Conservation (phyloP, 2,329 filamentous ascomycete genomes). For the Diaporthe australafricana region DNA sequence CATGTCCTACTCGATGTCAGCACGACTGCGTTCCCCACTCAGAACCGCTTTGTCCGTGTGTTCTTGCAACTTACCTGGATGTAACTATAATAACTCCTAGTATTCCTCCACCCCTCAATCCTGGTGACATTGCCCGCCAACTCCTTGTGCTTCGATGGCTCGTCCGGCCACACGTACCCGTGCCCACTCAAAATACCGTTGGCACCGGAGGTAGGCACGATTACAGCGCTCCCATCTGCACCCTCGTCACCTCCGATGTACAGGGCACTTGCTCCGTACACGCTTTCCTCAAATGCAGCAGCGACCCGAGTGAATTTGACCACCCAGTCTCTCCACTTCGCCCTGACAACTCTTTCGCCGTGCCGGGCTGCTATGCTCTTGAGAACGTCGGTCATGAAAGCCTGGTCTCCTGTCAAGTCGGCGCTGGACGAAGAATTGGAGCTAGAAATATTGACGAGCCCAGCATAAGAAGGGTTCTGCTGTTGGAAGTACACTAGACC, state of each 20-base stretch:
- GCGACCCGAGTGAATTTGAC: slow-evolving; percentile 92
- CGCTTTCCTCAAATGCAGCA: slow-evolving; percentile 93
- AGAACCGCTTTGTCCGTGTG: slow-evolving; percentile 46
- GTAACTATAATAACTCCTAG: slow-evolving; percentile 93
- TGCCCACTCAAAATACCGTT: slow-evolving; percentile 71
- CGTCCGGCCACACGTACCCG: slow-evolving; percentile 95
- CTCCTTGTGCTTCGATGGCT: slow-evolving; percentile 82
- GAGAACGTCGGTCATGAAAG: slow-evolving; percentile 89
- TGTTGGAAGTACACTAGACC: slow-evolving; percentile 90
- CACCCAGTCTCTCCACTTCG: slow-evolving; percentile 96
- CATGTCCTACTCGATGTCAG: slow-evolving; percentile 65
- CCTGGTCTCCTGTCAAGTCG: slow-evolving; percentile 86
- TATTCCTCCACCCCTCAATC: slow-evolving; percentile 97
- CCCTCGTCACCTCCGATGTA: slow-evolving; percentile 84
- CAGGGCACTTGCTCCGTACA: slow-evolving; percentile 92
- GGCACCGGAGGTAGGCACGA: slow-evolving; percentile 49
- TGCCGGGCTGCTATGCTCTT: slow-evolving; percentile 86
- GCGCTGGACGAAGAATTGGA: slow-evolving; percentile 50
- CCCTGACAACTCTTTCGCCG: slow-evolving; percentile 88
- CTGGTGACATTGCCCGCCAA: slow-evolving; percentile 90
- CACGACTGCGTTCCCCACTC: not conserved
- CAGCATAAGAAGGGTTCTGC: slow-evolving; percentile 71
- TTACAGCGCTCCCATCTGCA: slow-evolving; percentile 64
- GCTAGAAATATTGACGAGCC: slow-evolving; percentile 57
- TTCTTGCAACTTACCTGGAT: slow-evolving; percentile 74